phyloP scores from a whole-genome alignment of 352 stramenopile genomes.

The Halophytophthora batemanensis region DNA sequence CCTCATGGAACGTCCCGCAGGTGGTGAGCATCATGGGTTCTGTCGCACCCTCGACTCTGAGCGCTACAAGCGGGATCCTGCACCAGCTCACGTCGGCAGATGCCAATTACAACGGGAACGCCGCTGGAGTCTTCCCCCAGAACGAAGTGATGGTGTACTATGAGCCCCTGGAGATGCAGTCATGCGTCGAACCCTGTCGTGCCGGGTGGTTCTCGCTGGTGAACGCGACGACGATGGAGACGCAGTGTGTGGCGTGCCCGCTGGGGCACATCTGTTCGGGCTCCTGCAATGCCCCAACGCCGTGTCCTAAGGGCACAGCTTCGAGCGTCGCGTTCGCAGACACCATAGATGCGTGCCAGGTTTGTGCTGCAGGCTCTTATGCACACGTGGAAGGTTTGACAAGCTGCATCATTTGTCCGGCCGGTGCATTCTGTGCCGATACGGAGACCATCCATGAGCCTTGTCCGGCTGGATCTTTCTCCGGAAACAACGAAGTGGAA shows the following conservation, averaged over 20 bases:
- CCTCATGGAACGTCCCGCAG: conserved; percentile 34
- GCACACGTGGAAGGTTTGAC: conserved; percentile 26
- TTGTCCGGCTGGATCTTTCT: conserved; percentile 61
- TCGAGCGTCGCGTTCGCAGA: conserved; percentile 32
- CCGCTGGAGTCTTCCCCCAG: conserved; percentile 33
- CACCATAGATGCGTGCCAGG: conserved; percentile 21
- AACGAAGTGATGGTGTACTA: conserved; percentile 50
- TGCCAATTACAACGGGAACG: conserved; percentile 32
- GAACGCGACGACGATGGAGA: conserved; percentile 28
- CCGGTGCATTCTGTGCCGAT: conserved; percentile 30
- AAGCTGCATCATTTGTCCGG: conserved; percentile 38
- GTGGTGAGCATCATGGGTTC: conserved; percentile 28
- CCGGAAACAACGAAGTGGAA: conserved; percentile 20
- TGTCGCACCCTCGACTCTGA: conserved; percentile 1
- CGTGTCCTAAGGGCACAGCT: conserved; percentile 41
- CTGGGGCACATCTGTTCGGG: conserved; percentile 48
- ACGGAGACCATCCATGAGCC: conserved; percentile 8
- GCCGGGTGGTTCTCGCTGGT: conserved; percentile 46
- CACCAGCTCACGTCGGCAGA: conserved; percentile 40
- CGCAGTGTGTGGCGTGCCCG: conserved; percentile 43
- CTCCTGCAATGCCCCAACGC: conserved; percentile 29
- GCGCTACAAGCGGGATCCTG: conserved; percentile 21
- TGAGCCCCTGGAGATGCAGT: conserved; percentile 39
- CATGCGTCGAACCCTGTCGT: conserved; percentile 47
- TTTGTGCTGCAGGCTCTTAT: conserved; percentile 46